Evolutionary conservation across 1,139 yeast species (phyloP).

Genomic region (Protomyces pachydermus): DNA sequence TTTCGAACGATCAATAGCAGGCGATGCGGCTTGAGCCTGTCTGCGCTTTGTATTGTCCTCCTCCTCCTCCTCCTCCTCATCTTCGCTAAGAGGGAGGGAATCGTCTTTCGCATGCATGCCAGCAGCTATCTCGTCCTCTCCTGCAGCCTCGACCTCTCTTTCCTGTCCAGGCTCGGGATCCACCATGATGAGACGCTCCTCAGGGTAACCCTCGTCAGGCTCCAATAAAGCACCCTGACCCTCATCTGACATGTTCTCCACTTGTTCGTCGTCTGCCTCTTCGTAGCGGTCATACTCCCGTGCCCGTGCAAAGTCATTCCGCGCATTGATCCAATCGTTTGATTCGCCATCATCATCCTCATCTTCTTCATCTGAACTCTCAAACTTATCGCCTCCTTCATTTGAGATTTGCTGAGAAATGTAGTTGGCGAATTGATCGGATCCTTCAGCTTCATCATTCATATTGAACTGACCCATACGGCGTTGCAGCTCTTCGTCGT

Average conservation of each 20-base stretch:
- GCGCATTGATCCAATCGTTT: slow-evolving; percentile 11
- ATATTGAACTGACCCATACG: slow-evolving; percentile 22
- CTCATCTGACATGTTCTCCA: slow-evolving; percentile 2
- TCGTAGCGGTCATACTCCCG: slow-evolving; percentile 15
- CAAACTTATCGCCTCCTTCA: slow-evolving; percentile 55
- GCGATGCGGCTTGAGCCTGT: not conserved
- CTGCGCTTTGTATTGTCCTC: not conserved
- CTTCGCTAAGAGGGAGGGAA: not conserved
- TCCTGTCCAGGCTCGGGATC: not conserved
- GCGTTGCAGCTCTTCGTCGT: slow-evolving; percentile 35
- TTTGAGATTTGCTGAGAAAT: slow-evolving; percentile 75
- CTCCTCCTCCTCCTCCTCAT: not conserved
- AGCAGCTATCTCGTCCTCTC: not conserved
- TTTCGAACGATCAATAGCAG: not conserved
- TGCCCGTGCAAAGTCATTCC: slow-evolving; percentile 16
- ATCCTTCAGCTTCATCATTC: slow-evolving; percentile 39
- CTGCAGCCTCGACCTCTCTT: not conserved
- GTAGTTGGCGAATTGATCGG: slow-evolving; percentile 57
- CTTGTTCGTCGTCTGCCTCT: slow-evolving; percentile 19
- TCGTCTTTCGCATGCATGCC: not conserved
- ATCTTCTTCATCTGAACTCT: slow-evolving; percentile 54
- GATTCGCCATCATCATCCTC: slow-evolving; percentile 39
- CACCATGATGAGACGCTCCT: not conserved
- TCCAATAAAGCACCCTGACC: not conserved
- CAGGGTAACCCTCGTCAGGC: not conserved